Evolutionary conservation across 768 basidiomycete genomes (phyloP).

Genomic region (Tephrocybe sp.): DNA sequence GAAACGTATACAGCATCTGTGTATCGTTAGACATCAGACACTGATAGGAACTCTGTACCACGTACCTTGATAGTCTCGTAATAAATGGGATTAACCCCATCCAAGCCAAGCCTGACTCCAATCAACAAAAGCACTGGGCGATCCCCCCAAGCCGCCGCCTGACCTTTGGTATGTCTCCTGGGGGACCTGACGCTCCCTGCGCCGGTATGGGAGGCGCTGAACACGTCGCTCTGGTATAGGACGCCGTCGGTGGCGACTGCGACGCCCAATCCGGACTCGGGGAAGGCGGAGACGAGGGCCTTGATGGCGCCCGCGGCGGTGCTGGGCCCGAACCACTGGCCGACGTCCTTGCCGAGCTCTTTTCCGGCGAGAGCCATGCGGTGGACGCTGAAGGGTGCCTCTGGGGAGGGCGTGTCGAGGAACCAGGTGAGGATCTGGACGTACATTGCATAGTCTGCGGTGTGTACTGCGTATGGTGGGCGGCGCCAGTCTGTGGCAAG

Average conservation of each 20-base stretch:
- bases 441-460: slow-evolving; percentile 77
- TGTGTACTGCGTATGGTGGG: slow-evolving; percentile 57
- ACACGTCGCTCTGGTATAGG: slow-evolving; percentile 85
- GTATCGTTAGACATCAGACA: neutral
- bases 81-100: slow-evolving; percentile 94
- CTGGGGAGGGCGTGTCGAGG: slow-evolving; percentile 80
- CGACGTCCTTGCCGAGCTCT: slow-evolving; percentile 91
- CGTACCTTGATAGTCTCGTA: slow-evolving; percentile 66
- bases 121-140: slow-evolving; percentile 84
- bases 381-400: slow-evolving; percentile 92
- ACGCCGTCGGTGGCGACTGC: slow-evolving; percentile 80
- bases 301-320: slow-evolving; percentile 97
- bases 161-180: slow-evolving; percentile 20
- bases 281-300: slow-evolving; percentile 76
- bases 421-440: slow-evolving; percentile 95
- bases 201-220: slow-evolving; percentile 60
- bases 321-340: slow-evolving; percentile 98
- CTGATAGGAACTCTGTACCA: neutral
- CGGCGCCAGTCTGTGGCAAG: slow-evolving; percentile 69
- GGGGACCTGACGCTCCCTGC: slow-evolving; percentile 24
- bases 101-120: slow-evolving; percentile 83
- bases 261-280: slow-evolving; percentile 78
- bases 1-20: slow-evolving; percentile 88
- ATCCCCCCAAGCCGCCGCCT: slow-evolving; percentile 61
- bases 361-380: slow-evolving; percentile 95